These are phyloP conservation scores for Lactifluus hygrophoroides DNA, from an alignment of 768 basidiomycete genomes.

Conservation along the genomic window DNA sequence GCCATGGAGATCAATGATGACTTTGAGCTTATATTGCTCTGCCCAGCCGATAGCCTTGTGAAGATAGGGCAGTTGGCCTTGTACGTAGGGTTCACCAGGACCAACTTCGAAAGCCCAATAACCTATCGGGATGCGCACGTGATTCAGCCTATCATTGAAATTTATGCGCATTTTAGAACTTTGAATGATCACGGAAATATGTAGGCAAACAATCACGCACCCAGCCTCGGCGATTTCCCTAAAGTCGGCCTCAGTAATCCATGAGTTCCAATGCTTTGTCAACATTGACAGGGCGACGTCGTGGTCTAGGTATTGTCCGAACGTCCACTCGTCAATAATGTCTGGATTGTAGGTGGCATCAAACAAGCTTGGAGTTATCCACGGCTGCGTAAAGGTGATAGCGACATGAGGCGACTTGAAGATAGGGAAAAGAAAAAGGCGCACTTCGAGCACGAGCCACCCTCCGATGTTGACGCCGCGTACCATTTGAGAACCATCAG, in stretches of 20 bases:
- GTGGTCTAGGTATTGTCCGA: slow-evolving; percentile 51
- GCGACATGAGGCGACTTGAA: not conserved
- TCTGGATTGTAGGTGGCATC: slow-evolving; percentile 48
- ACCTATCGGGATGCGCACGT: slow-evolving; percentile 78
- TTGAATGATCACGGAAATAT: not conserved
- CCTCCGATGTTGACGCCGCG: slow-evolving; percentile 80
- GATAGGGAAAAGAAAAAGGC: slow-evolving; percentile 14
- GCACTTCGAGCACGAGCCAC: slow-evolving; percentile 48
- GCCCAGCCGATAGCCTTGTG: slow-evolving; percentile 66
- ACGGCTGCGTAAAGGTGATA: slow-evolving; percentile 36
- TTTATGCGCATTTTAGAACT: not conserved
- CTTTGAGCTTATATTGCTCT: slow-evolving; percentile 56
- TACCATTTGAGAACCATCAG: slow-evolving; percentile 66
- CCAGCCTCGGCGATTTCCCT: slow-evolving; percentile 64
- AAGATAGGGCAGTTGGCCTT: slow-evolving; percentile 68
- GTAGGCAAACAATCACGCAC: slow-evolving; percentile 31
- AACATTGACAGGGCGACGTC: slow-evolving; percentile 43
- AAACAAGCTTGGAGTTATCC: slow-evolving; percentile 73
- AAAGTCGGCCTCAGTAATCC: slow-evolving; percentile 81
- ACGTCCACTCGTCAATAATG: slow-evolving; percentile 76
- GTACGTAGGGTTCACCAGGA: slow-evolving; percentile 68
- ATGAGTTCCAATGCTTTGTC: slow-evolving; percentile 68
- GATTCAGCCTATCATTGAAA: slow-evolving; percentile 51
- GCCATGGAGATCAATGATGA: slow-evolving; percentile 65
- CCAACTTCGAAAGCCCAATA: slow-evolving; percentile 86